Percentiles rank a stretch among this genome's conserved stretches.
Evolutionary conservation across 2,329 filamentous ascomycete genomes (phyloP).

Genomic region (Cladosporium austrohemisphaericum): DNA sequence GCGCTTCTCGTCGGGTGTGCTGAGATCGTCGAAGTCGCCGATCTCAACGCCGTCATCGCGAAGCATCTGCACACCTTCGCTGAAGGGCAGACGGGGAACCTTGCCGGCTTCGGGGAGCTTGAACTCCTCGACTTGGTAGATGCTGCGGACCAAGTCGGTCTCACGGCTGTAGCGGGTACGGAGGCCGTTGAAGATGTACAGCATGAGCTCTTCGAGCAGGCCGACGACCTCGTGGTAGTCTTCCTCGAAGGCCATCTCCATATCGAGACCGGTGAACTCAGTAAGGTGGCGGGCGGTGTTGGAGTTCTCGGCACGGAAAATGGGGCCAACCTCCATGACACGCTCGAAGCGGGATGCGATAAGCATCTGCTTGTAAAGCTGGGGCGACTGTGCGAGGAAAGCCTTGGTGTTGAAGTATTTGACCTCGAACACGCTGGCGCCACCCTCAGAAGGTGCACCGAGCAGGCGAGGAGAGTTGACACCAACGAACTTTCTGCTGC

Average conservation of each 20-base stretch:
- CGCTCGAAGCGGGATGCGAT: conserved; percentile 75
- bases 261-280: conserved; percentile 83
- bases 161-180: conserved; percentile 64
- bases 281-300: conserved; percentile 84
- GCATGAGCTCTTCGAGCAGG: conserved; percentile 69
- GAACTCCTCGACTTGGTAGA: conserved; percentile 75
- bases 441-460: conserved; percentile 86
- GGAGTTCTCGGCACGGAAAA: conserved; percentile 82
- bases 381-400: conserved; percentile 74
- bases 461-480: conserved; percentile 90
- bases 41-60: conserved; percentile 74
- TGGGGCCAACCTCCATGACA: conserved; percentile 74
- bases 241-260: conserved; percentile 84
- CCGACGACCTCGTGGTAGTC: conserved; percentile 71
- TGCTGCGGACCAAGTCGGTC: conserved; percentile 66
- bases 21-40: conserved; percentile 72
- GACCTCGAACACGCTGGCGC: conserved; percentile 84
- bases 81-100: conserved; percentile 72
- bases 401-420: conserved; percentile 85
- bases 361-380: conserved; percentile 85
- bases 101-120: conserved; percentile 70
- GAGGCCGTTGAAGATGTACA: conserved; percentile 76
- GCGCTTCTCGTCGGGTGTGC: conserved; percentile 79
- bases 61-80: conserved; percentile 72
- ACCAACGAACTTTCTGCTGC: conserved; percentile 69